A percentile compares a stretch with the other conserved stretches of the same genome.
Conservation (phyloP, 2,329 filamentous ascomycete genomes). For the Aschersonia sp. region DNA sequence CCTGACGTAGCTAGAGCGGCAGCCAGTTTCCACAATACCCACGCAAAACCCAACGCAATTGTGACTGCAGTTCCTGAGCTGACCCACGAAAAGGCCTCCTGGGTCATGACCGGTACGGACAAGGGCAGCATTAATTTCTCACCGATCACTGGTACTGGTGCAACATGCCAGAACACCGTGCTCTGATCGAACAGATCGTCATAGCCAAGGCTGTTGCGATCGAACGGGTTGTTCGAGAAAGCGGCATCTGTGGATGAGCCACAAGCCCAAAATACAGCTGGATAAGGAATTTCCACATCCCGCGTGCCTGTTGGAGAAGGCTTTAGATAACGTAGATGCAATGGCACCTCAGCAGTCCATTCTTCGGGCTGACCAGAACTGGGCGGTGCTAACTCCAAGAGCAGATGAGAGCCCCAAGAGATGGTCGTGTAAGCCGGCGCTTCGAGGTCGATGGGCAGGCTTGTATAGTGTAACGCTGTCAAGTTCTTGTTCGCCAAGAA, state of each 20-base stretch:
- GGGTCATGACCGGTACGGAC: constrained; percentile 50
- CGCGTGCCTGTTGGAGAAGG: constrained; percentile 42
- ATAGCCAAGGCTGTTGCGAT: constrained; percentile 71
- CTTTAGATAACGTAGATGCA: constrained; percentile 73
- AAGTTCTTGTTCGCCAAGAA: constrained; percentile 76
- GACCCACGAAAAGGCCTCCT: constrained; percentile 32
- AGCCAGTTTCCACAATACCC: constrained; percentile 48
- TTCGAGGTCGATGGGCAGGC: constrained; percentile 75
- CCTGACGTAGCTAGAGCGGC: constrained; percentile 1
- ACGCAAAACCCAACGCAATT: constrained; percentile 52
- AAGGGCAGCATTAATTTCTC: constrained; percentile 36
- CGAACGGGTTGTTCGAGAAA: constrained; percentile 70
- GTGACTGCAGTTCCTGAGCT: constrained; percentile 41
- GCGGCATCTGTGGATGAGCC: constrained; percentile 48
- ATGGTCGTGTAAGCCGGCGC: constrained; percentile 69
- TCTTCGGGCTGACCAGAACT: constrained; percentile 17
- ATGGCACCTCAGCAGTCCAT: constrained; percentile 60
- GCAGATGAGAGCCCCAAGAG: constrained; percentile 64
- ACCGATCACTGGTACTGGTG: constrained; percentile 27
- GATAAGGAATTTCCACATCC: constrained; percentile 55
- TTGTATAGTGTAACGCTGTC: constrained; percentile 49
- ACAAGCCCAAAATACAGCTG: constrained; percentile 85
- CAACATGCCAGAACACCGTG: constrained; percentile 73
- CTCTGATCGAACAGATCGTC: constrained; percentile 63
- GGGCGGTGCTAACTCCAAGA: constrained; percentile 58